A percentile compares a stretch with the other conserved stretches of the same genome.
phyloP scores from a whole-genome alignment of 805 yeast genomes.

The Sugiyamaella floridensis region DNA sequence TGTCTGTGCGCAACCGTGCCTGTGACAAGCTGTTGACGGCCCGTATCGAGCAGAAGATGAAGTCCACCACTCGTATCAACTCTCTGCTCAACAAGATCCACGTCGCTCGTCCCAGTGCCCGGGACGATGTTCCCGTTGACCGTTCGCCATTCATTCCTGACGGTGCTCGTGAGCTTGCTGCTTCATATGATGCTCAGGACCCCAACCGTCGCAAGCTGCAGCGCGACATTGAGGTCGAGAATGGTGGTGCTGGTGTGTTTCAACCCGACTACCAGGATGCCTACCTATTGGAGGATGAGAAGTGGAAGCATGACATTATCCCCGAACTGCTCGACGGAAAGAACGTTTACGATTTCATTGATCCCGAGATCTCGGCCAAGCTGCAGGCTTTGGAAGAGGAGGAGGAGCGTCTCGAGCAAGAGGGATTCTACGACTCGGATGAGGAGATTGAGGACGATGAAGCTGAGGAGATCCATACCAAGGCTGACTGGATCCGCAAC shows the following conservation, averaged over 20 bases:
- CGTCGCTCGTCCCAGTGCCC: slow-evolving; percentile 79
- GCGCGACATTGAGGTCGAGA: slow-evolving; percentile 83
- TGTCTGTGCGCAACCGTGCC: slow-evolving; percentile 93
- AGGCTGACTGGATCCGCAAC: slow-evolving; percentile 93
- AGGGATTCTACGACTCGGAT: slow-evolving; percentile 94
- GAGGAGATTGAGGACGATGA: slow-evolving; percentile 57
- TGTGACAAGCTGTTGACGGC: slow-evolving; percentile 94
- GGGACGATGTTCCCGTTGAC: slow-evolving; percentile 64
- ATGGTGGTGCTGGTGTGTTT: slow-evolving; percentile 98
- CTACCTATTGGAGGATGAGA: slow-evolving; percentile 88
- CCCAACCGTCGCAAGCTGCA: slow-evolving; percentile 78
- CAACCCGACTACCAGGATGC: slow-evolving; percentile 89
- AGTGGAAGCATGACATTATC: slow-evolving; percentile 96
- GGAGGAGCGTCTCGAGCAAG: slow-evolving; percentile 86
- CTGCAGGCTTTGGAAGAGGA: slow-evolving; percentile 94
- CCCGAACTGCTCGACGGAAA: slow-evolving; percentile 95
- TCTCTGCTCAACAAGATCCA: slow-evolving; percentile 92
- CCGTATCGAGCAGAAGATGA: slow-evolving; percentile 86
- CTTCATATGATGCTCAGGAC: slow-evolving; percentile 70
- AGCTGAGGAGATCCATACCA: slow-evolving; percentile 62
- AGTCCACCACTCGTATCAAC: slow-evolving; percentile 82
- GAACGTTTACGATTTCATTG: slow-evolving; percentile 95
- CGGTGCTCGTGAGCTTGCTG: slow-evolving; percentile 42
- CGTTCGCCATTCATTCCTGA: slow-evolving; percentile 83
- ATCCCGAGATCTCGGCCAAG: slow-evolving; percentile 89